Base-by-base conservation (phyloP, 2,329 filamentous ascomycete species). In the Cadophora gregata region DNA sequence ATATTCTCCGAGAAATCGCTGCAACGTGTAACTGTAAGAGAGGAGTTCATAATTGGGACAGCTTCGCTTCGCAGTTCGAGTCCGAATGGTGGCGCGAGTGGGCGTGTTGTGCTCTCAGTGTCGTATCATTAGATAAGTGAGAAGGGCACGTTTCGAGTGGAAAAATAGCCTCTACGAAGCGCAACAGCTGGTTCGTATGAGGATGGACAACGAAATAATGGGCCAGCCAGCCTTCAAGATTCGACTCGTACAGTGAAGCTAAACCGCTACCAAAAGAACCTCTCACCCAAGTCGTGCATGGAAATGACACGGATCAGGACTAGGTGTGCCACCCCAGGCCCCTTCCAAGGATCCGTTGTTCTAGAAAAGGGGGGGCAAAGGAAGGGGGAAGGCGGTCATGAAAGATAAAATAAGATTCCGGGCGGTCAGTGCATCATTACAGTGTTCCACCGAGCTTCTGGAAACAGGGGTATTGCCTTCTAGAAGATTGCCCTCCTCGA, bases 401-500 rank as follows among this genome's bases (percentile, higher is more conserved):
- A 45, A 21, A n/a, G 33, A 42, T 25, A 59, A 42, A 59, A 42
- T 42, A 59, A 45, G 36, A 59, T 45, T 29, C 36, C 12, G 24
- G 25, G 42, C 47, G 47, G 48, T 19, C 31, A 53, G 47, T 50
- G 45, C 29, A 50, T 53, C n/a, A 21, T 47, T 21, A n/a, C 42
- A 29, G 19, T 53, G 27, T 53, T 53, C 38, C 19, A 8, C 51
- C 19, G 42, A 50, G 24, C 59, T 61, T 61, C 59, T 61, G 42
- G 59, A 61, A 61, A 45, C 36, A 51, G 53, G 62, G 53, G n/a
- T 33, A 16, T 7, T 21, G 24, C 38, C 63, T 65, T 65, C 63
- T 65, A 59, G 63, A 65, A 61, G 63, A 65, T 61, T 65, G 47
- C 61, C 61, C 24, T 56, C 50, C 42, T 63, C 25, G 42, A 55